Conservation (phyloP, 352 stramenopile genomes). For the Thraustochytrium aureum region DNA sequence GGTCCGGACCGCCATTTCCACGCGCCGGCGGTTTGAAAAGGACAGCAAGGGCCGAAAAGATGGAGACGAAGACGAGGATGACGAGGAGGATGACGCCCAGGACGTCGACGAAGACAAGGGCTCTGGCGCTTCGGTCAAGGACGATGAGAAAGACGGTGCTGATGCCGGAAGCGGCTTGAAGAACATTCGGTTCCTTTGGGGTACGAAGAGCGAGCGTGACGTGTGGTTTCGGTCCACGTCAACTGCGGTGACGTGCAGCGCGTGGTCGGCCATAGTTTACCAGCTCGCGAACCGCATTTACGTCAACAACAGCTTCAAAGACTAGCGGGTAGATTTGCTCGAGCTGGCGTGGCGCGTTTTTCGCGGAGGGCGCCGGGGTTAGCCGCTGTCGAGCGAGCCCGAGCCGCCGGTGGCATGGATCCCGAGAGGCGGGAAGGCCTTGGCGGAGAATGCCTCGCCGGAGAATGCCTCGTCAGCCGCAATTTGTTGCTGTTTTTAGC, state of each 20-base stretch:
- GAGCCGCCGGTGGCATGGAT: too few relatives aligned
- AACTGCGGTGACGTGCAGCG: constrained; percentile 22
- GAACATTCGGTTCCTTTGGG: constrained; percentile 22
- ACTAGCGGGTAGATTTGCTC: not conserved
- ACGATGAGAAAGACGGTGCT: constrained; percentile 22
- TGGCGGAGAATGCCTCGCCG: too few relatives aligned
- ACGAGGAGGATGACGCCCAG: not conserved
- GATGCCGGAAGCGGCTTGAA: not conserved
- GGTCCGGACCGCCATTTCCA: not conserved
- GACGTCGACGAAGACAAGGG: constrained; percentile 28
- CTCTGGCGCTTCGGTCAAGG: not conserved
- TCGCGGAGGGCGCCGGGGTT: too few relatives aligned
- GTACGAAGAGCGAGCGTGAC: constrained; percentile 49
- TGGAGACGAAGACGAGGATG: not conserved
- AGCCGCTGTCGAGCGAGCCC: too few relatives aligned
- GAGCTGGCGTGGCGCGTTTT: too few relatives aligned
- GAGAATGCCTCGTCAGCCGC: too few relatives aligned
- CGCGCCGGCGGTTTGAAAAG: not conserved
- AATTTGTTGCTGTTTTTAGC: too few relatives aligned
- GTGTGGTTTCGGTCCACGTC: constrained; percentile 7
- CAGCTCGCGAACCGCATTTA: constrained; percentile 53
- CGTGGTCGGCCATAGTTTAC: constrained; percentile 42
- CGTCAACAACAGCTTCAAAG: constrained; percentile 32
- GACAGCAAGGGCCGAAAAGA: too few relatives aligned
- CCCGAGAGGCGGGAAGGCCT: too few relatives aligned